These are phyloP conservation scores for Crataegus laevigata DNA, from an alignment of 306 rosid genomes.

Conservation along the genomic window DNA sequence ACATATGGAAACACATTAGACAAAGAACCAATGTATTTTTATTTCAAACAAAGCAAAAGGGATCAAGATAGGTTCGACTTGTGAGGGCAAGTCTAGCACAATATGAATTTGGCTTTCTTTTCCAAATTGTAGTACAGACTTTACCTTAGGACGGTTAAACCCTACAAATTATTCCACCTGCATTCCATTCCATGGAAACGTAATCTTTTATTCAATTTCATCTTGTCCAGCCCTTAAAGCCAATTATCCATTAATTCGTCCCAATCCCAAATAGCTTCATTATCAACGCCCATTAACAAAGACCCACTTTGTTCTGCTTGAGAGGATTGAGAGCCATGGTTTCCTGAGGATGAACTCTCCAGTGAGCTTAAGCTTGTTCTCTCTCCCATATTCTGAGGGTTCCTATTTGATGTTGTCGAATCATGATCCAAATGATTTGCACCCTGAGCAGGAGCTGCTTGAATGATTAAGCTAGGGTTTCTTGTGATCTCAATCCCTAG, in stretches of 20 bases:
- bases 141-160: no score
- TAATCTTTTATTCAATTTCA: no score
- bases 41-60: not conserved
- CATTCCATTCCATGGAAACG: no score
- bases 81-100: no score
- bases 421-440: not conserved
- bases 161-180: no score
- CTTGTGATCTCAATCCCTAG: conserved; percentile 2
- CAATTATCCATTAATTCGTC: not conserved
- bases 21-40: not conserved
- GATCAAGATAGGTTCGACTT: not conserved
- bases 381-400: conserved; percentile 2
- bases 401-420: not conserved
- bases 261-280: conserved; percentile 48
- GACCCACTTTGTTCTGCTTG: conserved; percentile 16
- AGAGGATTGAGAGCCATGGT: conserved; percentile 15
- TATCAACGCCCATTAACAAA: conserved; percentile 13
- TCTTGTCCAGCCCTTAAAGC: no score
- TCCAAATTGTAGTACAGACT: no score
- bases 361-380: conserved; percentile 29
- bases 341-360: conserved; percentile 45
- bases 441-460: not conserved
- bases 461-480: not conserved
- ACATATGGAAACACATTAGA: not conserved
- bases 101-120: no score